Conservation (phyloP, 305 asterid genomes). For the Fraxinus baroniana region DNA sequence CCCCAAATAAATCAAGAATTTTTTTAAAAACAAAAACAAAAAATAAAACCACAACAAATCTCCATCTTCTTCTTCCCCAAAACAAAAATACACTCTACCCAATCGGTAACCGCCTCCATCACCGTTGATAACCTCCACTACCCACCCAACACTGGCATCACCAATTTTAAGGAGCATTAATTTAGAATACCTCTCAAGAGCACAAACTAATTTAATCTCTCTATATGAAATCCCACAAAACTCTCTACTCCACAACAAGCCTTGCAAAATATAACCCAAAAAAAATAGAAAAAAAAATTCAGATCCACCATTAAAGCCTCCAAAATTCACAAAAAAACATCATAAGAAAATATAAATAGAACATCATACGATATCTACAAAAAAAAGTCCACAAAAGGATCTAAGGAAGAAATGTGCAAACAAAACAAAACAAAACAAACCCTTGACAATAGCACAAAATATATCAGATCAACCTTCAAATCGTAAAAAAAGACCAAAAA, state of each 20-base stretch:
- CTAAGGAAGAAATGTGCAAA: not conserved
- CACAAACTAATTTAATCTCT: conserved; percentile 53
- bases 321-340: conserved; percentile 17
- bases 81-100: too few relatives aligned
- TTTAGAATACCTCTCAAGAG: conserved; percentile 63
- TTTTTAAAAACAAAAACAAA: too few relatives aligned
- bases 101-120: too few relatives aligned
- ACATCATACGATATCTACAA: not conserved
- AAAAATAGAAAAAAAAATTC: conserved; percentile 13
- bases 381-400: not conserved
- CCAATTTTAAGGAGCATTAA: conserved; percentile 9
- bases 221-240: conserved; percentile 90
- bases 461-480: not conserved
- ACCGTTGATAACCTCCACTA: too few relatives aligned
- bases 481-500: not conserved
- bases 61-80: too few relatives aligned
- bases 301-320: conserved; percentile 40
- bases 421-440: not conserved
- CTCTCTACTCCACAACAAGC: conserved; percentile 82
- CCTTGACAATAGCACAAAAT: not conserved
- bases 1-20: too few relatives aligned
- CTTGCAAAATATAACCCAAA: conserved; percentile 52
- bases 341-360: not conserved
- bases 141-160: too few relatives aligned
- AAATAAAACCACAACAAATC: too few relatives aligned